Evolutionary conservation across 164 flowering plant species (phyloP), one percentile per base, ranked within the genome.

Genomic region (Akebia trifoliata): DNA sequence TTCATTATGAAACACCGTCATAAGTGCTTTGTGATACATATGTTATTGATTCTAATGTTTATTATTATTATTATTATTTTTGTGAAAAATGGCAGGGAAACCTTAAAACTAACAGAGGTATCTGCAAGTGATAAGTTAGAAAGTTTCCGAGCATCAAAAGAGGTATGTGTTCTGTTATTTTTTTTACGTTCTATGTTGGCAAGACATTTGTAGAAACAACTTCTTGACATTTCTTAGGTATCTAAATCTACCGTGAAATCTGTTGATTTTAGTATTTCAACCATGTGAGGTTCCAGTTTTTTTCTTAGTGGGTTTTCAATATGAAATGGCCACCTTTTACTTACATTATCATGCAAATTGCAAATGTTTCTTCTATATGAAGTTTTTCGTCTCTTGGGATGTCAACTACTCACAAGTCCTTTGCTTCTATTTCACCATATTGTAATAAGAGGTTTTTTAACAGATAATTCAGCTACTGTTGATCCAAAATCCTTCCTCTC

Each of bases 71-170:
- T 17, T 34, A 25, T 18, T 43, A n/a, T 42, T 18, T 14, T 6
- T 55, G 2, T 3, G n/a, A 36, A 18, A 9, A 24, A 47, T 47
- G 43, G 62, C 85, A 93, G 97, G 84, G 79, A 69, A 42, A 43
- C 75, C n/a, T 8, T n/a, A 31, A 90, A 81, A 65, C 70, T 90
- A 56, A 93, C 96, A 20, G 99, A 93, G 69, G 84, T 93, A 46
- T 76, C 96, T 59, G 97, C 58, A 43, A 90, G 99, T 73, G 97
- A 93, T 65, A 87, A 87, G 78, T 80, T 93, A 54, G 99, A 93
- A 74, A 57, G 81, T 59, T 87, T 90, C 67, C 90, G 99, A 62
- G 87, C 97, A 61, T 71, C 87, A 54, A 86, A 90, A 68, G 87
- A 93, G 91, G 98, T 92, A 77, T 8, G 4, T 53, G 36, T 38